Conservation (phyloP, 208 protist species). For the Trypanosoma boissoni region DNA sequence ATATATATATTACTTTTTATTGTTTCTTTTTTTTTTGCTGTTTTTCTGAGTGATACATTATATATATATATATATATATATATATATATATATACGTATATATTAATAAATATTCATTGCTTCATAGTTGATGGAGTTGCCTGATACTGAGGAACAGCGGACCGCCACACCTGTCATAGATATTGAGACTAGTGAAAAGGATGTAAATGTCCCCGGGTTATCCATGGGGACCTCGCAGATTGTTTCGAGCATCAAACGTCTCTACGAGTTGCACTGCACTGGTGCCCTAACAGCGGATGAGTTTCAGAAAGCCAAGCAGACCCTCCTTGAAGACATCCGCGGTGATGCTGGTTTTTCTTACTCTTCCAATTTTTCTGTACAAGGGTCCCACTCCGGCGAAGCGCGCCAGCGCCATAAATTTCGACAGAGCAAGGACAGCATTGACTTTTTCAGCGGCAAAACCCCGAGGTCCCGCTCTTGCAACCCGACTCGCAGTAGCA, state of each 20-base stretch:
- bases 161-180: no score
- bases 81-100: constrained; percentile 14
- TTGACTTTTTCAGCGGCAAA: constrained; percentile 1
- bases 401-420: neutral
- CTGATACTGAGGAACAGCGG: no score
- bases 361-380: no score
- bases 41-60: constrained; percentile 18
- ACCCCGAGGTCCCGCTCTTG: constrained; percentile 1
- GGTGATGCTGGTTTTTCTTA: neutral
- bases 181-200: no score
- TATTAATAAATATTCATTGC: no score
- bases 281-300: constrained; percentile 70
- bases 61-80: constrained; percentile 23
- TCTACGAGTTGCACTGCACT: constrained; percentile 58
- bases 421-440: constrained; percentile 1
- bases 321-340: constrained; percentile 30
- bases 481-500: constrained; percentile 21
- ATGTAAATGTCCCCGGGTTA: neutral
- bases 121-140: no score
- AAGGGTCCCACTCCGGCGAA: no score
- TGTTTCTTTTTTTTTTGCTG: constrained; percentile 16
- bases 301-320: constrained; percentile 75
- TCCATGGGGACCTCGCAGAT: constrained; percentile 22
- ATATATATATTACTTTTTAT: constrained; percentile 14
- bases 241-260: constrained; percentile 53